Base-by-base conservation (phyloP, 1,284 basidiomycete species). In the Sporisorium exsertum region DNA sequence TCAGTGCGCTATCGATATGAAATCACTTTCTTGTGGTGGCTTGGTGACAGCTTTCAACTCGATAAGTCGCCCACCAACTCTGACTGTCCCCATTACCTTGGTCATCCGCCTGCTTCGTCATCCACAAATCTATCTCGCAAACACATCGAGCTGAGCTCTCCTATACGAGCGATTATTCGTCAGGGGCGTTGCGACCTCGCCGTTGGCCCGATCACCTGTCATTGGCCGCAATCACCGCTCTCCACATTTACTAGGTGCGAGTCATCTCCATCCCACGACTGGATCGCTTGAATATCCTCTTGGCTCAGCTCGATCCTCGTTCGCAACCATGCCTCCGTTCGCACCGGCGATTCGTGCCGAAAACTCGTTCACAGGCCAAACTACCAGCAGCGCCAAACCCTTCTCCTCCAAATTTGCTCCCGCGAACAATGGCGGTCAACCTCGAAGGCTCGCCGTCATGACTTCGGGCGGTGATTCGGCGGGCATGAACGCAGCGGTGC, bases 391-490 rank as follows among this genome's bases (percentile, higher is more conserved):
- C 22, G 27, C 26, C 43, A 65, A 69, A 46, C 47, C 62, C n/a
- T 32, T 63, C 20, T 51, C 53, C n/a, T 50, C 62, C 58, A 74
- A 69, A 27, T 63, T 64, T 45, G 58, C 67, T 24, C 56, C 67
- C 15, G 35, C 60, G 37, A 64, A 27, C 59, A 51, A 64, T 61
- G 64, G 49, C n/a, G 72, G 52, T 29, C 69, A 73, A 27, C 75
- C 75, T 37, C 68, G 78, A 46, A 66, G 77, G 33, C 67, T 95
- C 83, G 95, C 95, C 6, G 92, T 97, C 58, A 90, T 99, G 82
- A 99, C 96, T 3, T 94, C 93, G 0, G 97, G 96, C 65, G 96
- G 97, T 81, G 96, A 99, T 88, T 94, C 93, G 86, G 95, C 97
- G 51, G 96, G 87, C 18, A 87, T 86, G 86, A 83, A 82, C 59